A percentile compares a stretch with the other conserved stretches of the same genome.
Evolutionary conservation across 2,329 filamentous ascomycete species (phyloP).

Genomic region (Fusarium transvaalense): DNA sequence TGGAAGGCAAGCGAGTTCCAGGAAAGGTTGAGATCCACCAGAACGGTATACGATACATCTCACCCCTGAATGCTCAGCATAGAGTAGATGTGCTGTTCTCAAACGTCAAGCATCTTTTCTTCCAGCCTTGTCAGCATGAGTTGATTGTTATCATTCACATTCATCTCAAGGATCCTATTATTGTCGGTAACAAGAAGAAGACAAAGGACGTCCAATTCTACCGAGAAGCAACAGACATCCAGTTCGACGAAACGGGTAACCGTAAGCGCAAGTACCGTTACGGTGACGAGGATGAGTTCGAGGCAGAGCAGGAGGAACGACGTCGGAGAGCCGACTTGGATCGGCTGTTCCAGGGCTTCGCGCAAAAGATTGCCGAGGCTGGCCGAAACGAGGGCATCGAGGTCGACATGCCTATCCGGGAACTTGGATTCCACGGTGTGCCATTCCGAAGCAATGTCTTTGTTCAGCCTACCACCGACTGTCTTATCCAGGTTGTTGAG

Average conservation of each 20-base stretch:
- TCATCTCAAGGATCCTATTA: slow-evolving; percentile 96
- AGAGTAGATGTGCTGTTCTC: slow-evolving; percentile 95
- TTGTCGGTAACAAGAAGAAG: slow-evolving; percentile 97
- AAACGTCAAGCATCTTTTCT: slow-evolving; percentile 98
- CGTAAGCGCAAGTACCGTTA: slow-evolving; percentile 97
- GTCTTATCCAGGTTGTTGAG: slow-evolving; percentile 95
- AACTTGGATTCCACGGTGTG: slow-evolving; percentile 96
- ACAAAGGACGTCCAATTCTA: slow-evolving; percentile 99
- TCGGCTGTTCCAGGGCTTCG: slow-evolving; percentile 94
- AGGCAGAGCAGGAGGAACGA: slow-evolving; percentile 97
- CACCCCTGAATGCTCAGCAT: slow-evolving; percentile 81
- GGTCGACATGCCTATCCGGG: slow-evolving; percentile 96
- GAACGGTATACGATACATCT: slow-evolving; percentile 96
- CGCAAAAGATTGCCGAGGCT: slow-evolving; percentile 97
- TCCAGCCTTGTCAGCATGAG: slow-evolving; percentile 96
- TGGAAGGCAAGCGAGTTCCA: slow-evolving; percentile 96
- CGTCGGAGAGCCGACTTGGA: slow-evolving; percentile 91
- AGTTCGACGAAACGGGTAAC: slow-evolving; percentile 98
- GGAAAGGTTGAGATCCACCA: slow-evolving; percentile 98
- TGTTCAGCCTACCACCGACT: slow-evolving; percentile 96
- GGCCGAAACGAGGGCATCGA: slow-evolving; percentile 90
- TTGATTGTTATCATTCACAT: slow-evolving; percentile 98
- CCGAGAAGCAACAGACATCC: slow-evolving; percentile 96
- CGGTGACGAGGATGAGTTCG: slow-evolving; percentile 98
- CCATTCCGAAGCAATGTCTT: slow-evolving; percentile 95